Evolutionary conservation across 805 yeast genomes (phyloP).

Genomic region (Pichia occidentalis): DNA sequence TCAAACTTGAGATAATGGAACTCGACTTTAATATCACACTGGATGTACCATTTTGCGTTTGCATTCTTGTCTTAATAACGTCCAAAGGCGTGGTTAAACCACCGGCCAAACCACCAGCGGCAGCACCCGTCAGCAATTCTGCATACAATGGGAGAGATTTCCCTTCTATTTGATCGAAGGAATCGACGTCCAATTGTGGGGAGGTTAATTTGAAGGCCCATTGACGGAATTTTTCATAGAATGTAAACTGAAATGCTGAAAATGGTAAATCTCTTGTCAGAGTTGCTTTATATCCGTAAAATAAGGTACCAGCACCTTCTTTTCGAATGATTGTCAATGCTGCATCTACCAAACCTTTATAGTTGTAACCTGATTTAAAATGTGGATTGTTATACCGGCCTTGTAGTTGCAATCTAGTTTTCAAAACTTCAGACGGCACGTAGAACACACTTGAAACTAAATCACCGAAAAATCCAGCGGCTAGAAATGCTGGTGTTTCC

Average conservation of each 20-base stretch:
- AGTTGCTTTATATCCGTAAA: constrained; percentile 93
- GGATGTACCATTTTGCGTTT: constrained; percentile 56
- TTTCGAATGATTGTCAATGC: constrained; percentile 48
- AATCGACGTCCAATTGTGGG: background rate
- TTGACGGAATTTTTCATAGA: constrained; percentile 77
- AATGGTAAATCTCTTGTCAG: constrained; percentile 89
- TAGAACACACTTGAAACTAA: constrained; percentile 80
- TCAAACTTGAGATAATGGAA: constrained; percentile 47
- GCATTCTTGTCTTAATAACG: constrained; percentile 87
- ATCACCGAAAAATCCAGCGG: constrained; percentile 92
- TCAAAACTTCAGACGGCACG: constrained; percentile 93
- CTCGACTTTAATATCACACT: constrained; percentile 28
- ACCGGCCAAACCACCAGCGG: constrained; percentile 94
- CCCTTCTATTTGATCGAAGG: background rate
- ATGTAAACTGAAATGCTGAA: constrained; percentile 92
- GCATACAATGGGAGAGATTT: constrained; percentile 39
- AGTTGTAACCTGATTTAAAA: constrained; percentile 82
- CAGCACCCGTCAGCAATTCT: constrained; percentile 86
- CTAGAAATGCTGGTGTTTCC: constrained; percentile 72
- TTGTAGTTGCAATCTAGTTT: constrained; percentile 89
- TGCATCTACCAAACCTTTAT: constrained; percentile 69
- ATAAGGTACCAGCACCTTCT: constrained; percentile 75
- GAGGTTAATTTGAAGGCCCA: constrained; percentile 39
- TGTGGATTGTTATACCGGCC: constrained; percentile 77
- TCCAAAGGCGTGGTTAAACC: constrained; percentile 84